A percentile compares a stretch with the other conserved stretches of the same genome.
Evolutionary conservation across 2,329 filamentous ascomycete genomes (phyloP).

Genomic region (Tolypocladium guangdongense): DNA sequence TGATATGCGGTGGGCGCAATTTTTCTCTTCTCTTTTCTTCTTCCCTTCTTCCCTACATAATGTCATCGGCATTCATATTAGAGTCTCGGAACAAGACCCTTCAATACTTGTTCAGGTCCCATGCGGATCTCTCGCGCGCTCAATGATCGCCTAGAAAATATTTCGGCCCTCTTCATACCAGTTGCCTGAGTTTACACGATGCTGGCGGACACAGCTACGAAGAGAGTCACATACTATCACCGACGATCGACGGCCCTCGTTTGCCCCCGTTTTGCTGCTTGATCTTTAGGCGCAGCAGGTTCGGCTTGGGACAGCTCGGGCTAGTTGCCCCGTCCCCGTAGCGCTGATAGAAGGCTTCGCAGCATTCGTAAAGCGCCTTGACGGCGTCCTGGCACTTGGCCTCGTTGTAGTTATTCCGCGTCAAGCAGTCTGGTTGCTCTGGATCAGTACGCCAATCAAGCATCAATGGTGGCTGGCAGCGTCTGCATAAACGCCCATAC

Average conservation of each 20-base stretch:
- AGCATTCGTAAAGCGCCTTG: slow-evolving; percentile 87
- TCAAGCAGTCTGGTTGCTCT: slow-evolving; percentile 57
- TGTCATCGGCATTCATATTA: slow-evolving; percentile 90
- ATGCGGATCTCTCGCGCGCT: slow-evolving; percentile 83
- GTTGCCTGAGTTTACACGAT: slow-evolving; percentile 48
- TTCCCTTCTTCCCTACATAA: slow-evolving; percentile 46
- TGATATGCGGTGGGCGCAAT: slow-evolving; percentile 7
- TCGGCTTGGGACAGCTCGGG: slow-evolving; percentile 76
- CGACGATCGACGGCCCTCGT: neutral
- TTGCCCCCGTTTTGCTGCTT: slow-evolving; percentile 51
- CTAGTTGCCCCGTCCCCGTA: slow-evolving; percentile 67
- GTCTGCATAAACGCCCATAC: slow-evolving; percentile 29
- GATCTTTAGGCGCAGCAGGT: slow-evolving; percentile 72
- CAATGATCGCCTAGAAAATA: slow-evolving; percentile 86
- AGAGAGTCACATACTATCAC: slow-evolving; percentile 33
- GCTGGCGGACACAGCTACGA: slow-evolving; percentile 31
- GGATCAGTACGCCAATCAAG: neutral
- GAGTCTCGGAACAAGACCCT: slow-evolving; percentile 91
- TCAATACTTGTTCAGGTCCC: slow-evolving; percentile 92
- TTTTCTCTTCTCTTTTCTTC: slow-evolving; percentile 15
- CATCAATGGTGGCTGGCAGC: neutral
- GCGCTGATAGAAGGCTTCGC: slow-evolving; percentile 73
- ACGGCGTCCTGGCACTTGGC: slow-evolving; percentile 68
- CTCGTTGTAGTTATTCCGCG: slow-evolving; percentile 76
- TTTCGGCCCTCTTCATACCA: slow-evolving; percentile 58